Evolutionary conservation across 2,329 filamentous ascomycete species (phyloP).

Genomic region (Passalora sequoiae): DNA sequence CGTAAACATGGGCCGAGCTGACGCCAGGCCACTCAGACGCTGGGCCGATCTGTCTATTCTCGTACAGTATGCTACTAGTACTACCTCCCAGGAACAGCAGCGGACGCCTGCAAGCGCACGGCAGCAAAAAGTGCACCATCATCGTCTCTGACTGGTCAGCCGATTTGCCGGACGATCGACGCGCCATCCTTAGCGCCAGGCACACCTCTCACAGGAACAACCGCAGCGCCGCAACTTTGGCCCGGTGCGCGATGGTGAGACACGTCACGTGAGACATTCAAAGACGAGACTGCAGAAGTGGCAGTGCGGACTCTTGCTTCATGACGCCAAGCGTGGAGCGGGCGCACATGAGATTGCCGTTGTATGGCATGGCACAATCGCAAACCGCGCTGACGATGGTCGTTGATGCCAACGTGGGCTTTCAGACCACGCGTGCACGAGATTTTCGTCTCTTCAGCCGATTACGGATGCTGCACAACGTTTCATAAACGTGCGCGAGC

Average conservation of each 20-base stretch:
- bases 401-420: neutral
- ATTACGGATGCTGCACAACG: too few species aligned
- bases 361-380: too few species aligned
- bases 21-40: neutral
- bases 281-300: too few species aligned
- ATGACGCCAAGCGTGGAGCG: too few species aligned
- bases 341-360: too few species aligned
- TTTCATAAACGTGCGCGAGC: constrained; percentile 1
- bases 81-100: too few species aligned
- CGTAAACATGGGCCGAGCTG: neutral
- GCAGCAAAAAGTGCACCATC: neutral
- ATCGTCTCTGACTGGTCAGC: neutral
- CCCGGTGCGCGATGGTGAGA: neutral
- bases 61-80: too few species aligned
- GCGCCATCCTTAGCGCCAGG: constrained; percentile 7
- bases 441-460: too few species aligned
- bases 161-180: neutral
- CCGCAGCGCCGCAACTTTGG: constrained; percentile 6
- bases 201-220: constrained; percentile 8
- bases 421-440: neutral
- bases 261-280: neutral
- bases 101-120: neutral
- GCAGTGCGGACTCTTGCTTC: too few species aligned
- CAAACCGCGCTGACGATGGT: too few species aligned
- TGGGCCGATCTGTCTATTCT: neutral